These are phyloP conservation scores for Rosa hybrid DNA, from an alignment of 331 rosid species.

Conservation along the genomic window DNA sequence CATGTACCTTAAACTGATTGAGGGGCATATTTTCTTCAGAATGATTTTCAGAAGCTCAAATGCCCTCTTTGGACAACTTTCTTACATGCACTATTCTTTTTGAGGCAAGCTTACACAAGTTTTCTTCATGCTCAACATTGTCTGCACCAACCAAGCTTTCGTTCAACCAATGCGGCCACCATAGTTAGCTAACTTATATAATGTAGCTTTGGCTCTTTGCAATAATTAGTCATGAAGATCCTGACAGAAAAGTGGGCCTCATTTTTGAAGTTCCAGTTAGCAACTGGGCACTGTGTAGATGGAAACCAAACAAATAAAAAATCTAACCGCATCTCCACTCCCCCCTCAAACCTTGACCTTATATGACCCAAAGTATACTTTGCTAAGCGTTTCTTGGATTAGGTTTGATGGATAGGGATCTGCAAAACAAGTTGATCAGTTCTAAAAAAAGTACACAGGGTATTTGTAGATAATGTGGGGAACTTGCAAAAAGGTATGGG, in stretches of 20 bases:
- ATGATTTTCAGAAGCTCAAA: background rate
- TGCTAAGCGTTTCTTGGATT: background rate
- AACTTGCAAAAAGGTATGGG: background rate
- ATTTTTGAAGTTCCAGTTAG: background rate
- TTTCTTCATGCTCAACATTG: background rate
- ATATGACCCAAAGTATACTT: too few relatives aligned
- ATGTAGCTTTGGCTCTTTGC: background rate
- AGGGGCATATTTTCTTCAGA: background rate
- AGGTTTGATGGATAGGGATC: background rate
- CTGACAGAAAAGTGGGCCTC: background rate
- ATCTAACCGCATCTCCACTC: too few relatives aligned
- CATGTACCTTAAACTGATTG: background rate
- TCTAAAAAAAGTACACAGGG: background rate
- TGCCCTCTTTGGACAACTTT: background rate
- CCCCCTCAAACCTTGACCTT: too few relatives aligned
- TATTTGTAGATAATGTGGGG: background rate
- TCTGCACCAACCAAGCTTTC: background rate
- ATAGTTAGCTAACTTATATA: background rate
- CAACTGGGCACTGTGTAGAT: background rate
- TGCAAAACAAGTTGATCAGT: background rate
- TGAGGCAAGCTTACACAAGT: background rate
- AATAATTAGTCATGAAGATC: background rate
- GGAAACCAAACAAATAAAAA: background rate
- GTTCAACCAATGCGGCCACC: background rate
- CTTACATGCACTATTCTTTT: background rate